phyloP scores from a whole-genome alignment of 1,284 basidiomycete species.

The Leccinum ponderosum region DNA sequence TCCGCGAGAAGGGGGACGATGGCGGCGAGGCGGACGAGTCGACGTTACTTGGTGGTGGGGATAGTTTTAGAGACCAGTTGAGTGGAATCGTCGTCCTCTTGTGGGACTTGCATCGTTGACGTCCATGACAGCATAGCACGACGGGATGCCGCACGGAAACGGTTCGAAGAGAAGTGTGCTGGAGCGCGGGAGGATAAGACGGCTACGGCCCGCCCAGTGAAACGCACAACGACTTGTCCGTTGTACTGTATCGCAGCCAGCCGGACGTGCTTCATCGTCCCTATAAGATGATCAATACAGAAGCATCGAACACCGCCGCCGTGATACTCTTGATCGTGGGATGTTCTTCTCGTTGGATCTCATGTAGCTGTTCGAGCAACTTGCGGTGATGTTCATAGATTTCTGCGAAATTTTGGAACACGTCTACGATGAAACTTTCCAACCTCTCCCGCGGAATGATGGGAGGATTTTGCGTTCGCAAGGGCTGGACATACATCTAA shows the following conservation, averaged over 20 bases:
- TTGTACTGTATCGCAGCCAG: too few relatives aligned
- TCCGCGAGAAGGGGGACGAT: constrained; percentile 71
- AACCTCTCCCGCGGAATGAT: constrained; percentile 76
- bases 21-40: constrained; percentile 67
- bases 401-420: constrained; percentile 91
- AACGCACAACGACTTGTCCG: too few relatives aligned
- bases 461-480: constrained; percentile 73
- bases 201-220: constrained; percentile 21
- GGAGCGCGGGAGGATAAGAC: constrained; percentile 46
- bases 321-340: constrained; percentile 84
- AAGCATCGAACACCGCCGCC: constrained; percentile 82
- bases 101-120: constrained; percentile 10
- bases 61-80: constrained; percentile 71
- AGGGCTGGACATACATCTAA: constrained; percentile 76
- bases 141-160: constrained; percentile 62
- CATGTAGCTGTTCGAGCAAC: constrained; percentile 79
- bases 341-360: constrained; percentile 89
- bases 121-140: constrained; percentile 53
- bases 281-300: too few relatives aligned
- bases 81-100: background rate
- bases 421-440: constrained; percentile 81
- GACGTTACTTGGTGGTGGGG: constrained; percentile 70
- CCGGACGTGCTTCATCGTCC: too few relatives aligned
- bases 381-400: constrained; percentile 73
- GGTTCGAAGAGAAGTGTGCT: constrained; percentile 51